Base-by-base conservation (phyloP, 495 filamentous ascomycete species). In the Melanomma pulvis-pyrius region DNA sequence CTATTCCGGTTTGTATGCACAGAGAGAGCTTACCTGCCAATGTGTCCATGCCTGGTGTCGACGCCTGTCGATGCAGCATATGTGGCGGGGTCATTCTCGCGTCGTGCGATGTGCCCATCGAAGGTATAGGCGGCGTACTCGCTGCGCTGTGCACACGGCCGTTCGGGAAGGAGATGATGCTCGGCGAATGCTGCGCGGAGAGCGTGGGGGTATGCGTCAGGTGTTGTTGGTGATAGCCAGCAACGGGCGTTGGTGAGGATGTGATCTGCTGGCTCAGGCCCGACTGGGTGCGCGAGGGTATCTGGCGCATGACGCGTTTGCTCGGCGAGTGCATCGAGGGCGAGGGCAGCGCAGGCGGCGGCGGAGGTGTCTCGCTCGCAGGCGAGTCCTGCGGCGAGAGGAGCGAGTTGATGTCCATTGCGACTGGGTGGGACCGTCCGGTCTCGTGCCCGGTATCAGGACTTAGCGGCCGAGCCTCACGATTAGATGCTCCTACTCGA, bases 361-460 rank as follows among this genome's bases (percentile, higher is more conserved):
- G 73, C 69, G 73, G 71, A 67, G 67, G 65, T 30, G 74, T 77
- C 47, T 79, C 71, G 72, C 74, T 74, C 24, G 79, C 77, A 70
- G 87, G 82, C 58, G 85, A 82, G 59, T 90, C 86, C 75, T 87
- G 82, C 47, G 88, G 86, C 63, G 88, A 90, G 65, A 91, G 83
- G 49, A 91, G 82, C 29, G 84, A 87, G 77, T 82, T 87, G 80
- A 91, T 91, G 71, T 91, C 87, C 88, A 91, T 90, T 15, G 12
- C 65, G 58, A 47, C 46, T 36, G n/a, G 36, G n/a, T 32, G 1
- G 1, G 61, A n/a, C 39, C 24, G 15, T 41, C 25, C 28, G 17
- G 9, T 29, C 30, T 36, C 28, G 9, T 51, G 59, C 47, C 2
- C 32, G 61, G 17, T 32, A 55, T 9, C 28, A 8, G 28, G n/a